Evolutionary conservation across 2,329 filamentous ascomycete genomes (phyloP), one percentile per base, ranked within the genome.

Genomic region (Stachybotrys chartarum): DNA sequence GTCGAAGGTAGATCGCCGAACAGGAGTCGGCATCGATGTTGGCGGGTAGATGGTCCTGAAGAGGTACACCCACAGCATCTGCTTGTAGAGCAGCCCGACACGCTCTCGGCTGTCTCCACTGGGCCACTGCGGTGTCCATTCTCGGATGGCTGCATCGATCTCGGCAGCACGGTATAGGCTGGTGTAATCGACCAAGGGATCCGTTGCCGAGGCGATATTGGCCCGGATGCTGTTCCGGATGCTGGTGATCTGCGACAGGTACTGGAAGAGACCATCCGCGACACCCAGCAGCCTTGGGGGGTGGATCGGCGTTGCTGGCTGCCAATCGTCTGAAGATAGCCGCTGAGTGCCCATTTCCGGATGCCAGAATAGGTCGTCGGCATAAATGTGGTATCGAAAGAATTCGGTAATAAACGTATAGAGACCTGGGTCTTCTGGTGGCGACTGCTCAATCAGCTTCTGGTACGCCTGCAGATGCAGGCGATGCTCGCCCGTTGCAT

Each of bases 361-460:
- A 55, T 77, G 75, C 64, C 75, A 78, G 53, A 86, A 74, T 1
- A 86, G 70, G 58, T 86, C 82, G 61, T 86, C 83, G n/a, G 82
- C 82, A 57, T 78, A 82, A 46, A 86, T 82, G 68, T 94, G 90
- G 64, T 94, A 96, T 67, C 91, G 87, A 70, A 95, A 93, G 72
- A 95, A 93, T 67, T 89, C 86, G 59, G 86, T 85, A 57, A 84
- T 80, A 62, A 84, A 84, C 10, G 76, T 72, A 31, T 75, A 65
- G 65, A 94, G 91, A 24, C 84, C 82, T 18, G 84, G 71, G 78
- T 91, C 74, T 65, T 82, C 65, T 53, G 87, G 76, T 65, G 84
- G 83, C 1, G 74, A 79, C 55, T 79, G 73, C 47, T 76, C 77
- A n/a, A 93, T 84, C 56, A 95, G 79, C 55, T 80, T 81, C 62